These are phyloP conservation scores for Lyophyllum decastes DNA, from an alignment of 768 basidiomycete genomes.

Conservation along the genomic window DNA sequence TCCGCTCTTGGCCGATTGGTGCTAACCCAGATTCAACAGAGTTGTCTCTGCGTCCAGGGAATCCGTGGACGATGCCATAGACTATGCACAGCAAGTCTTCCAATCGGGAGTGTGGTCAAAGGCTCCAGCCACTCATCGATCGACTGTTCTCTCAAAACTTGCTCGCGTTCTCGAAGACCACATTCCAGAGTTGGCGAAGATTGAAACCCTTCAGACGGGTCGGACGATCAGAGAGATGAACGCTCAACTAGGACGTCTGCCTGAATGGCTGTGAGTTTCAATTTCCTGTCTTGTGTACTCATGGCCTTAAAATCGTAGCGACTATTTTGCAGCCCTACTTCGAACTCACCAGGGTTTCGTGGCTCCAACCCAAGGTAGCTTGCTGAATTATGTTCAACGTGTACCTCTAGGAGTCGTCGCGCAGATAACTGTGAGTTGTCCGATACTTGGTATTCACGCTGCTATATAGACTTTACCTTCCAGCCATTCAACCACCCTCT, in stretches of 20 bases:
- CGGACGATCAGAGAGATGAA: constrained; percentile 84
- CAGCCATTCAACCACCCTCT: constrained; percentile 90
- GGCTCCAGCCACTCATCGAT: constrained; percentile 56
- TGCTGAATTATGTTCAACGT: constrained; percentile 79
- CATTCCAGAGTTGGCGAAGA: constrained; percentile 57
- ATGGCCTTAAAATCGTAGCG: constrained; percentile 38
- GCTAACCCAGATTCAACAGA: constrained; percentile 30
- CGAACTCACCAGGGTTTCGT: constrained; percentile 71
- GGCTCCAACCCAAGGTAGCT: constrained; percentile 76
- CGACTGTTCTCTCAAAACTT: constrained; percentile 63
- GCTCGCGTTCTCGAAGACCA: constrained; percentile 61
- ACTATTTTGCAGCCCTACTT: constrained; percentile 76
- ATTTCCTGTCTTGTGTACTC: constrained; percentile 5
- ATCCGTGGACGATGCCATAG: constrained; percentile 54
- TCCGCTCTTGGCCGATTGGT: not conserved
- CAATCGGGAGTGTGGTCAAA: constrained; percentile 74
- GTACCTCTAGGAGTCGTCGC: constrained; percentile 88
- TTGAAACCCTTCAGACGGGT: constrained; percentile 80
- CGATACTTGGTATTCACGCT: not conserved
- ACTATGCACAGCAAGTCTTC: constrained; percentile 58
- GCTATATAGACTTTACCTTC: not conserved
- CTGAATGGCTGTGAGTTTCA: constrained; percentile 78
- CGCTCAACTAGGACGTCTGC: constrained; percentile 72
- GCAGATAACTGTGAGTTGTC: constrained; percentile 72
- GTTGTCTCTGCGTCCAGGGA: constrained; percentile 53